These are phyloP conservation scores for Friedmanniomyces simplex DNA, from an alignment of 495 filamentous ascomycete species.

Conservation along the genomic window DNA sequence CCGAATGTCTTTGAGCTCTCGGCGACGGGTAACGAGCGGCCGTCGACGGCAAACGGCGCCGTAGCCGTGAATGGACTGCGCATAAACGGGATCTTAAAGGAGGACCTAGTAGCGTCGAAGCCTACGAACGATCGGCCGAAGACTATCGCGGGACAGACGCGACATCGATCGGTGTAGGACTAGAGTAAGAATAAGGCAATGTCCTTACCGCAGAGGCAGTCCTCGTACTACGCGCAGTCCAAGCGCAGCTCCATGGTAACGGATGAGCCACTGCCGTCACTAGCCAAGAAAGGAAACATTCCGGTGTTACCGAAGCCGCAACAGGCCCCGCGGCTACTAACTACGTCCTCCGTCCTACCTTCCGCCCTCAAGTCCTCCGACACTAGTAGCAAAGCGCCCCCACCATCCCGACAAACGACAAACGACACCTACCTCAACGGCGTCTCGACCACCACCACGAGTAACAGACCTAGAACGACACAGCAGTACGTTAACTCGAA, in stretches of 20 bases:
- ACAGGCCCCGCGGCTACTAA: background rate
- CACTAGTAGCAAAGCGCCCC: background rate
- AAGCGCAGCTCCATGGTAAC: background rate
- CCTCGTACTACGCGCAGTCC: background rate
- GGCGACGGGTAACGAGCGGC: conserved; percentile 6
- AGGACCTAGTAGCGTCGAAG: conserved; percentile 6
- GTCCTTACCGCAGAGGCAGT: background rate
- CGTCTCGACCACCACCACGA: conserved; percentile 1
- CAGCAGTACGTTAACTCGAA: conserved; percentile 11
- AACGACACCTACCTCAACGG: conserved; percentile 10
- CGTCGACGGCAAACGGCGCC: conserved; percentile 9
- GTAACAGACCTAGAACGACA: background rate
- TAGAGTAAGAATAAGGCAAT: conserved; percentile 1
- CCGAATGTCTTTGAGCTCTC: conserved; percentile 11
- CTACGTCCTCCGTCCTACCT: background rate
- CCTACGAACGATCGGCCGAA: conserved; percentile 7
- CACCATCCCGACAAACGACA: background rate
- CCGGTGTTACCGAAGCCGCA: background rate
- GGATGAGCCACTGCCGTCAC: background rate
- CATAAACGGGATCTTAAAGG: conserved; percentile 19
- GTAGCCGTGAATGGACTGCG: conserved; percentile 13
- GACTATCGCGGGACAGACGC: conserved; percentile 1
- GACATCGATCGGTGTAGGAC: background rate
- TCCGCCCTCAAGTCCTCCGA: background rate
- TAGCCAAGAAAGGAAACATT: background rate